Base-by-base conservation (phyloP, 805 yeast genomes). In the Kuraishia piskuri region DNA sequence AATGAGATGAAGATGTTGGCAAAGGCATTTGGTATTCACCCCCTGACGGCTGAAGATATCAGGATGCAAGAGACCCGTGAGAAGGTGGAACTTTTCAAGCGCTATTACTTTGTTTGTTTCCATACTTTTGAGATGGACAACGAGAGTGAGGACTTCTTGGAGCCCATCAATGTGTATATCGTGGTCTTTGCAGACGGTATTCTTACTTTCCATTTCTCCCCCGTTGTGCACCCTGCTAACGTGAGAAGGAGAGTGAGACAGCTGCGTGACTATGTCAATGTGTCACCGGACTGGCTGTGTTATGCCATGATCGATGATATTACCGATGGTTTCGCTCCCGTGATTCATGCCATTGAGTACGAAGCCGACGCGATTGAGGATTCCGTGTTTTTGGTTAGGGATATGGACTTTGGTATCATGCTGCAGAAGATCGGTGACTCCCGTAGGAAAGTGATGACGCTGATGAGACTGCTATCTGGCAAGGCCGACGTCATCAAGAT, bases 1-100 rank as follows among this genome's bases (percentile, higher is more conserved):
- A 83, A 84, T 21, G 99, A 94, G 70, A 90, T 94, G 96, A 87
- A 87, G 64, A 84, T 88, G 61, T 68, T 94, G 46, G 86, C 97
- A 9, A 91, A 91, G 62, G 94, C 97, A 0, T 92, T 92, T 68
- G 96, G 97, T 9, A 89, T 92, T 70, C 99, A 92, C 74, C 99
- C 99, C 26, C 83, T 92, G 75, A 92, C 99, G 0, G 90, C 97
- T 1, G 99, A 92, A 72, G 99, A 92, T 83, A 91, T 92, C 58
- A 76, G 96, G 54, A 88, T 90, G 82, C 96, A 91, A 71, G 99
- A 92, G 72, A 82, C 96, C 22, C 90, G 99, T 71, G 99, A 92
- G 73, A 92, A 92, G 70, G 97, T 92, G 26, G 99, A 92, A 70
- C 74, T 92, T 57, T 92, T 92, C 77, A 82, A 83, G 61, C 80